Conservation (phyloP, 805 yeast species). For the Helenozyma baotianmanensis region DNA sequence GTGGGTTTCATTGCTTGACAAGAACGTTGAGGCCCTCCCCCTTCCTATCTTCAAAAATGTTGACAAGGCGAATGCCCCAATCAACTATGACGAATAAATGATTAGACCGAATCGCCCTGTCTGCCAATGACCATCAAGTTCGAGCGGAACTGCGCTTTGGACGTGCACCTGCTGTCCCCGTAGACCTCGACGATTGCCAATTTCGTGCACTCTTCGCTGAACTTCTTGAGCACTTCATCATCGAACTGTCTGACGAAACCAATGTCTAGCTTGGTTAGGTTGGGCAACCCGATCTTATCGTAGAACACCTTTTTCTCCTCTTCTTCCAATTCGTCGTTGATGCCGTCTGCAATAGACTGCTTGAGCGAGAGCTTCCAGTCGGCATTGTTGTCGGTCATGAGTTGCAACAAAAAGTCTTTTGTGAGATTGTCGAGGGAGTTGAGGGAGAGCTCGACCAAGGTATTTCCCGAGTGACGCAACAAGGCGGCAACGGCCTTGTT, state of each 20-base stretch:
- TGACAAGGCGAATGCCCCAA: conserved; percentile 53
- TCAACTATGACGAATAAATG: conserved; percentile 31
- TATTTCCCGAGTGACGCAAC: conserved; percentile 55
- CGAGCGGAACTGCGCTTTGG: conserved; percentile 45
- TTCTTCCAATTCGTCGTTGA: conserved; percentile 2
- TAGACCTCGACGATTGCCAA: conserved; percentile 71
- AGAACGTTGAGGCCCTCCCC: conserved; percentile 20
- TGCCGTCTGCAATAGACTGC: conserved; percentile 11
- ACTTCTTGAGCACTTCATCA: conserved; percentile 55
- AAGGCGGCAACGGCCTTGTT: conserved; percentile 60
- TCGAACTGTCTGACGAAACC: conserved; percentile 80
- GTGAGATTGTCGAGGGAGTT: conserved; percentile 68
- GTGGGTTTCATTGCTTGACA: conserved; percentile 18
- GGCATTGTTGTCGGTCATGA: conserved; percentile 35
- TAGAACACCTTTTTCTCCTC: conserved; percentile 10
- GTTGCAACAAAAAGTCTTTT: conserved; percentile 42
- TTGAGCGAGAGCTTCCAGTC: conserved; percentile 19
- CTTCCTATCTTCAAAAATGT: conserved; percentile 61
- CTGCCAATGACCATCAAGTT: conserved; percentile 69
- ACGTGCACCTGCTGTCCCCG: conserved; percentile 69
- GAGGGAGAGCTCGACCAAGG: conserved; percentile 65
- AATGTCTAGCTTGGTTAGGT: conserved; percentile 62
- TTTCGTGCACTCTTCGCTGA: conserved; percentile 57
- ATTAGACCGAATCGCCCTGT: conserved; percentile 30
- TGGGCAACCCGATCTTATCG: conserved; percentile 39